Conservation (phyloP, 495 filamentous ascomycete species). For the Hapsidospora chrysogenum region DNA sequence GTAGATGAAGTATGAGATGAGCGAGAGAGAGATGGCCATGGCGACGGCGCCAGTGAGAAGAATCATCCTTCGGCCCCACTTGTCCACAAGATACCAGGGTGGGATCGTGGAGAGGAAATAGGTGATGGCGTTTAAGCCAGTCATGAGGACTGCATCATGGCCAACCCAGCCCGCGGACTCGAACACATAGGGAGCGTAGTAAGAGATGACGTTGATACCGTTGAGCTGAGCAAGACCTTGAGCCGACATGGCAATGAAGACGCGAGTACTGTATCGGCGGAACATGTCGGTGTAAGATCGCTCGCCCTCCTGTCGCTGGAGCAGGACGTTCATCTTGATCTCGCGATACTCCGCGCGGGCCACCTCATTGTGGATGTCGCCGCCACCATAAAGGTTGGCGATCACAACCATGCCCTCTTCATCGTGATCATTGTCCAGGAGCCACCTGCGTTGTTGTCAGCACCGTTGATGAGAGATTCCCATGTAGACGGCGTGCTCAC, state of each 20-base stretch:
- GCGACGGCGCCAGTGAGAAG: slow-evolving; percentile 79
- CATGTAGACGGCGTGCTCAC: slow-evolving; percentile 27
- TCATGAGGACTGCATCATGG: slow-evolving; percentile 87
- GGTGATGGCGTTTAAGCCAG: slow-evolving; percentile 85
- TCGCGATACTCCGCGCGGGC: slow-evolving; percentile 91
- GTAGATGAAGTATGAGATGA: slow-evolving; percentile 91
- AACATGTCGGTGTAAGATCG: slow-evolving; percentile 91
- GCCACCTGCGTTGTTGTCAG: slow-evolving; percentile 46
- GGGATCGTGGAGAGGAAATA: slow-evolving; percentile 85
- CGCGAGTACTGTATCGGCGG: slow-evolving; percentile 72
- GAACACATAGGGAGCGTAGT: slow-evolving; percentile 93
- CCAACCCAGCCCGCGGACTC: slow-evolving; percentile 89
- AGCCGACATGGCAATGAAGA: slow-evolving; percentile 98
- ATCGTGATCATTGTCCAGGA: slow-evolving; percentile 93
- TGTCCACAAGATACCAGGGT: slow-evolving; percentile 93
- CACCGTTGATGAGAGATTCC: slow-evolving; percentile 5
- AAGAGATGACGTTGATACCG: slow-evolving; percentile 98
- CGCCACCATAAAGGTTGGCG: slow-evolving; percentile 89
- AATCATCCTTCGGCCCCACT: slow-evolving; percentile 80
- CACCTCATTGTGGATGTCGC: slow-evolving; percentile 81
- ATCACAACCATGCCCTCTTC: slow-evolving; percentile 97
- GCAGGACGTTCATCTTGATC: slow-evolving; percentile 93
- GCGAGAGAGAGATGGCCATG: slow-evolving; percentile 80
- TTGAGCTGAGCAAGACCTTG: slow-evolving; percentile 92
- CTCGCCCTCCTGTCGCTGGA: slow-evolving; percentile 88